Base-by-base conservation (phyloP, 306 rosid species). In the Prunus davidiana region DNA sequence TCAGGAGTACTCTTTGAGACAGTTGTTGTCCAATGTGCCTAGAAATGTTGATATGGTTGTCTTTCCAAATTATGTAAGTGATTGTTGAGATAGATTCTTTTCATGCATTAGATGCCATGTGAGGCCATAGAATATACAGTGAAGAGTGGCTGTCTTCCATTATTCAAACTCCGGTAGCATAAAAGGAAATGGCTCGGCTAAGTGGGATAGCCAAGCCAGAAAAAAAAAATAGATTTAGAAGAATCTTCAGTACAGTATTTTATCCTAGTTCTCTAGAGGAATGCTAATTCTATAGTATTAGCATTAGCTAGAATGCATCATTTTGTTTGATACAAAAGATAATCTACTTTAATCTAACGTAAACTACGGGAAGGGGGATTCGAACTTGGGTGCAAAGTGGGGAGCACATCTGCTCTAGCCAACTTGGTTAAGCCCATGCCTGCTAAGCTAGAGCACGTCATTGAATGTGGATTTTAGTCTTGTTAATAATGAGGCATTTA, bases 11-110 rank as follows among this genome's bases (percentile, higher is more conserved):
- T 95, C 99, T 27, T 85, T 95, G 82, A 88, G 97, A 78, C 97
- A 82, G 70, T 80, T 95, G 87, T 84, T 95, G 74, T 80, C 96
- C 13, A 93, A 92, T 73, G 93, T 95, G 70, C 97, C 97, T 73
- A 90, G 84, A 87, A 84, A 90, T 85, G 97, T 87, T 73, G 97
- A 92, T 82, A 88, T 88, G 90, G 99, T 95, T 86, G 76, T 89
- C 81, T 95, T 95, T 82, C 97, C 99, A 34, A 92, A 95, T 83
- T 92, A 95, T 79, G 99, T 95, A 87, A 87, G 99, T 82, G 75
- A 47, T 72, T 74, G 10, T 67, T 61, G 71, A 73, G 65, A 43
- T 58, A 6, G 54, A 71, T 64, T 72, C 62, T 16, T 16, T n/a
- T 55, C 27, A 1, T 0, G 3, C 20, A 27, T 15, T 41, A 28